These are phyloP conservation scores for Cavenderia fasciculata DNA, from an alignment of 78 protist genomes.

Conservation along the genomic window DNA sequence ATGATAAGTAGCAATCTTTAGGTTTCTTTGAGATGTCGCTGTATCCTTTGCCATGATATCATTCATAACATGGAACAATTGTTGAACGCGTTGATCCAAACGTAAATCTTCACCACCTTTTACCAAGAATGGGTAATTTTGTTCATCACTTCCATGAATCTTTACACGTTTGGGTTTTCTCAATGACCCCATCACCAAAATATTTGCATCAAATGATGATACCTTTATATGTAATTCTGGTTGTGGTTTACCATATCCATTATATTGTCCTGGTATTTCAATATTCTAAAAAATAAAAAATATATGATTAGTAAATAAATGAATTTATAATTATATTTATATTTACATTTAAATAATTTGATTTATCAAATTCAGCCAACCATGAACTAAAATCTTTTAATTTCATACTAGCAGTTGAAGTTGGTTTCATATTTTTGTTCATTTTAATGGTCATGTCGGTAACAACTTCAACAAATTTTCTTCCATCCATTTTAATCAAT, in stretches of 20 bases:
- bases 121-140: slow-evolving; percentile 84
- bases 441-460: slow-evolving; percentile 46
- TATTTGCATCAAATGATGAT: slow-evolving; percentile 32
- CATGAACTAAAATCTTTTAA: slow-evolving; percentile 75
- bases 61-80: slow-evolving; percentile 86
- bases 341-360: slow-evolving; percentile 24
- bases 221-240: slow-evolving; percentile 59
- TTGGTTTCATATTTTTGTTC: slow-evolving; percentile 67
- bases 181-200: slow-evolving; percentile 88
- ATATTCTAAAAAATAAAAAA: neutral
- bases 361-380: slow-evolving; percentile 64
- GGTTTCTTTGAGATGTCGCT: slow-evolving; percentile 27
- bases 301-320: neutral
- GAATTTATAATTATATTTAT: too few species aligned
- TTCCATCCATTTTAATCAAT: slow-evolving; percentile 61
- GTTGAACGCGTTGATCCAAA: slow-evolving; percentile 92
- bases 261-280: slow-evolving; percentile 86
- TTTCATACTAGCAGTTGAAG: slow-evolving; percentile 71
- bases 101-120: slow-evolving; percentile 97
- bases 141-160: slow-evolving; percentile 87
- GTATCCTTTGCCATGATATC: slow-evolving; percentile 47
- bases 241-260: slow-evolving; percentile 57
- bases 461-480: slow-evolving; percentile 26
- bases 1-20: slow-evolving; percentile 84
- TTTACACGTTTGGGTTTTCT: slow-evolving; percentile 89